Conservation (phyloP, 2,329 filamentous ascomycete genomes). For the Diaporthe citri region DNA sequence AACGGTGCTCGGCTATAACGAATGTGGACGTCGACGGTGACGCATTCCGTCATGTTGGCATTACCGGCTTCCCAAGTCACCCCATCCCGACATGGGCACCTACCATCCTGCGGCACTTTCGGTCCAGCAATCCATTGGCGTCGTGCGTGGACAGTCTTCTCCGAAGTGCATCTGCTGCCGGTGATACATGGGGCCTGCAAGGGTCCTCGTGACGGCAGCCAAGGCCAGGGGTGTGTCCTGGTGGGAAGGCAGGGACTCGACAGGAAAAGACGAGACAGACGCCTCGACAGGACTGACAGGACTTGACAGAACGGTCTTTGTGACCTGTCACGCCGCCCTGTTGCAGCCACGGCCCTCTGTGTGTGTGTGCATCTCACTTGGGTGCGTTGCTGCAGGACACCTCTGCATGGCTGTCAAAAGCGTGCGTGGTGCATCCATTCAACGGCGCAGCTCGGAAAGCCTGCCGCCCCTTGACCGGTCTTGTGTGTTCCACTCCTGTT, state of each 20-base stretch:
- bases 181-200: slow-evolving; percentile 6
- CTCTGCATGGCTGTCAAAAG: slow-evolving; percentile 28
- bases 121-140: slow-evolving; percentile 7
- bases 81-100: slow-evolving; percentile 16
- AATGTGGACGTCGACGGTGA: slow-evolving; percentile 13
- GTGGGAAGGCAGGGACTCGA: neutral
- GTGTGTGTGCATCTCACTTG: slow-evolving; percentile 19
- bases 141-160: slow-evolving; percentile 4
- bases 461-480: slow-evolving; percentile 32
- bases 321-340: slow-evolving; percentile 26
- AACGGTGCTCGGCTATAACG: slow-evolving; percentile 23
- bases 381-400: slow-evolving; percentile 30
- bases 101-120: slow-evolving; percentile 30
- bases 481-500: slow-evolving; percentile 31
- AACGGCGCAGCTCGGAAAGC: slow-evolving; percentile 31
- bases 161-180: slow-evolving; percentile 24
- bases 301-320: slow-evolving; percentile 2
- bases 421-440: slow-evolving; percentile 22
- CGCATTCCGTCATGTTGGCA: slow-evolving; percentile 27
- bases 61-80: slow-evolving; percentile 23
- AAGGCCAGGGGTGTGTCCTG: slow-evolving; percentile 2
- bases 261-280: neutral
- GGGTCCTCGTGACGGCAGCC: slow-evolving; percentile 32
- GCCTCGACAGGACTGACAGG: neutral
- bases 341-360: slow-evolving; percentile 11